A percentile compares a stretch with the other conserved stretches of the same genome.
phyloP scores from a whole-genome alignment of 352 stramenopile genomes.

The Phytophthora cactorum region DNA sequence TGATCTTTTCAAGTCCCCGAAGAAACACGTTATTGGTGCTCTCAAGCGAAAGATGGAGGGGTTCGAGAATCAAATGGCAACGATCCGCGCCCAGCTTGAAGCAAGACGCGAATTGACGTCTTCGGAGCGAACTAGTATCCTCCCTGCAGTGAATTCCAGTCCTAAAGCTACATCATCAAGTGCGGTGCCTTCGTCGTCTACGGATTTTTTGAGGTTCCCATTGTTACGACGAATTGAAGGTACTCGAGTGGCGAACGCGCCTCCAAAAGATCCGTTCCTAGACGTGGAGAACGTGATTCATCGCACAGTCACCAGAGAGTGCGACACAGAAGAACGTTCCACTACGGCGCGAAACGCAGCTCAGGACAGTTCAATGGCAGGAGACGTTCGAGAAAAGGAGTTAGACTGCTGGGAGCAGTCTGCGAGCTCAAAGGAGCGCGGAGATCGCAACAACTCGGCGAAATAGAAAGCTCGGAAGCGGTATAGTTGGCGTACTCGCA shows the following conservation, averaged over 20 bases:
- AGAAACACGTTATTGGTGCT: constrained; percentile 1
- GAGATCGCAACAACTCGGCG: too few relatives aligned
- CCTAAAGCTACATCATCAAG: neutral
- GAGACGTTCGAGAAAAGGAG: too few relatives aligned
- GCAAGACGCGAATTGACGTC: constrained; percentile 22
- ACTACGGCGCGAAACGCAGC: too few relatives aligned
- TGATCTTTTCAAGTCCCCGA: constrained; percentile 1
- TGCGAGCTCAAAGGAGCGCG: too few relatives aligned
- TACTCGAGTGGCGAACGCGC: constrained; percentile 19
- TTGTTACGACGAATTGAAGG: constrained; percentile 39
- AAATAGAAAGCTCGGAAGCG: too few relatives aligned
- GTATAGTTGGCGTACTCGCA: too few relatives aligned
- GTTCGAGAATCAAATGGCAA: constrained; percentile 50
- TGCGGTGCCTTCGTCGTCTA: neutral
- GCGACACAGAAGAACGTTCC: too few relatives aligned
- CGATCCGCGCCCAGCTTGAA: constrained; percentile 48
- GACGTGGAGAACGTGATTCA: constrained; percentile 48
- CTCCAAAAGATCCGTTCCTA: constrained; percentile 31
- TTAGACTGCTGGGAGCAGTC: too few relatives aligned
- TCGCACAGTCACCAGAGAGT: constrained; percentile 32
- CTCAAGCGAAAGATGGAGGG: constrained; percentile 45
- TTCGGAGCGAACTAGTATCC: constrained; percentile 1
- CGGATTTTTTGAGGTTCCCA: constrained; percentile 37
- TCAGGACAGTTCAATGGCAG: too few relatives aligned
- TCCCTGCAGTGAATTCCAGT: constrained; percentile 25